Evolutionary conservation across 2,329 filamentous ascomycete genomes (phyloP), one percentile per base, ranked within the genome.

Genomic region (Domatiomyces catenatus): DNA sequence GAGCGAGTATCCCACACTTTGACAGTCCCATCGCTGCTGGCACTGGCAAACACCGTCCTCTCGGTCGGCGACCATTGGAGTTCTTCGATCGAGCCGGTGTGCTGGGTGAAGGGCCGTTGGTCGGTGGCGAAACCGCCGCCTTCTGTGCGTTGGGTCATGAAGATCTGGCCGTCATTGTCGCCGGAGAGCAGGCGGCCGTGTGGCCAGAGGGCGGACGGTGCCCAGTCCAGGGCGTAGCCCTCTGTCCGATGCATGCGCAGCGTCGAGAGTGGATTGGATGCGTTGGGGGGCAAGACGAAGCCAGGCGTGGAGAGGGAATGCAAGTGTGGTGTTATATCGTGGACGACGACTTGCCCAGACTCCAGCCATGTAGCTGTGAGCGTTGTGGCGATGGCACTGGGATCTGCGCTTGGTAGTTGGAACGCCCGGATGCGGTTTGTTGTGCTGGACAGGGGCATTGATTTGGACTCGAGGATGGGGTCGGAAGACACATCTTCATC

Each of bases 181-280:
- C 92, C 92, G 0, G 90, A 95, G 45, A 94, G 70, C 2, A 98
- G 80, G 68, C 90, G 92, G 52, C 89, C 89, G 46, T 81, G 76
- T 0, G 87, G 79, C 45, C 86, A 76, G 8, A 86, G 66, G 10
- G 59, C 53, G 12, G 57, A 42, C 1, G 87, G 85, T 22, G 89
- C 94, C 92, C 92, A 98, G 69, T 95, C 92, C n/a, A 98, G 69
- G 0, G 87, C 92, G 66, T 96, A 98, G 47, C 92, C 92, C 72
- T 98, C 92, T 10, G 81, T 72, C 70, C 89, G 90, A 76, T 98
- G 92, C 60, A 90, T 87, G 59, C 85, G 80, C 60, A 98, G 81
- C 2, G 87, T 95, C 58, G 78, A 84, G 48, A 94, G 69, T 32
- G 92, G 88, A 70, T 93, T 93, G 66, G 88, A 90, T 64, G 94